Percentiles rank a stretch among this genome's conserved stretches.
Conservation (phyloP, 805 yeast species). For the Pichia ethanolica region DNA sequence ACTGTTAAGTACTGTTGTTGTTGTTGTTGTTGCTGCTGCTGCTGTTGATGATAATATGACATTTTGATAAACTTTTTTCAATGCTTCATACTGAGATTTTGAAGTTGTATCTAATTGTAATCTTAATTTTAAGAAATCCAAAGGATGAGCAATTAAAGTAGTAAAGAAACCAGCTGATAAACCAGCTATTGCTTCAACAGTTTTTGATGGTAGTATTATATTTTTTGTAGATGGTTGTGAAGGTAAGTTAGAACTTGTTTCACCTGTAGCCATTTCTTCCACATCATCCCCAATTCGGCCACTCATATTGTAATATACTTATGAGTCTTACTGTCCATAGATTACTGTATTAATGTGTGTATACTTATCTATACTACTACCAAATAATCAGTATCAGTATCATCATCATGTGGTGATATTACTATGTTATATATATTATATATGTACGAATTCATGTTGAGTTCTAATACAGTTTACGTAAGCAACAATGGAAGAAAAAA, state of each 20-base stretch:
- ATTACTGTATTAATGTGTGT: too few relatives aligned
- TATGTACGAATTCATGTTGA: background rate
- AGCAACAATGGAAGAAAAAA: too few relatives aligned
- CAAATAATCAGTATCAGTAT: too few relatives aligned
- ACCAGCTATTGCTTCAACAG: constrained; percentile 45
- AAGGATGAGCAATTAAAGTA: constrained; percentile 78
- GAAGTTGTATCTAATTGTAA: constrained; percentile 54
- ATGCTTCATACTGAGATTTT: constrained; percentile 24
- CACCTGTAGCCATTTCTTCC: background rate
- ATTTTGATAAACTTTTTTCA: constrained; percentile 16
- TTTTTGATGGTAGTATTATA: background rate
- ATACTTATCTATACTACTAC: too few relatives aligned
- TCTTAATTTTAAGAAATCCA: constrained; percentile 78
- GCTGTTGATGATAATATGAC: constrained; percentile 12
- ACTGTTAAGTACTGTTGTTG: background rate
- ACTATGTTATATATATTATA: too few relatives aligned
- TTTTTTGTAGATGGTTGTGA: background rate
- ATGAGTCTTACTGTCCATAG: too few relatives aligned
- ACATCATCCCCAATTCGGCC: background rate
- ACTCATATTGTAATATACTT: background rate
- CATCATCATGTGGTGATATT: too few relatives aligned
- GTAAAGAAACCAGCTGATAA: constrained; percentile 74
- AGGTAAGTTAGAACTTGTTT: background rate
- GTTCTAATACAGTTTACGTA: too few relatives aligned
- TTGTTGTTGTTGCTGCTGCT: background rate